These are phyloP conservation scores for Cryphonectria naterciae DNA, from an alignment of 2,329 filamentous ascomycete species.

Conservation along the genomic window DNA sequence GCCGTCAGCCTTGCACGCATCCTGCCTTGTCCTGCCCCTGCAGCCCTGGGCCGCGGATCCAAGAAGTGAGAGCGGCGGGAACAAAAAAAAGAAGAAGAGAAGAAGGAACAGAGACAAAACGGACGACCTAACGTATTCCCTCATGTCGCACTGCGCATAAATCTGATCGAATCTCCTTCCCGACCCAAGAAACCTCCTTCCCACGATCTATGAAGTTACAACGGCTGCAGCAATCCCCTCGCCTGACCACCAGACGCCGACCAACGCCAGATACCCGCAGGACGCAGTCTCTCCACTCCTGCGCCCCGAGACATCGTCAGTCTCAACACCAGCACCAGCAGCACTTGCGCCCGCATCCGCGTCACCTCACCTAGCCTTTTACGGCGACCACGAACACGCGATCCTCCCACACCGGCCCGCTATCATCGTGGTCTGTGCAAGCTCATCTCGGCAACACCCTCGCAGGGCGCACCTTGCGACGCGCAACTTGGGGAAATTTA, in stretches of 20 bases:
- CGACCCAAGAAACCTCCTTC: neutral
- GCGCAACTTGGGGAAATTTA: neutral
- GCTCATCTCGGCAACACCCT: conserved; percentile 11
- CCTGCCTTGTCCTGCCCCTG: neutral
- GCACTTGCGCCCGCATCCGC: neutral
- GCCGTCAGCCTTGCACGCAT: neutral
- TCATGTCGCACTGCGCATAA: conserved; percentile 13
- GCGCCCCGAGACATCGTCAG: conserved; percentile 21
- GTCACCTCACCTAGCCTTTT: conserved; percentile 6
- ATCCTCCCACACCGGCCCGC: conserved; percentile 8
- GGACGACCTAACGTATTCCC: neutral
- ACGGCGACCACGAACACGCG: conserved; percentile 21
- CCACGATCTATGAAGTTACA: conserved; percentile 22
- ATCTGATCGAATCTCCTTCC: neutral
- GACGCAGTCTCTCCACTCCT: conserved; percentile 24
- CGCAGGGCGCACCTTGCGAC: neutral
- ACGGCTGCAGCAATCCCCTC: conserved; percentile 19
- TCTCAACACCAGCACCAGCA: conserved; percentile 1
- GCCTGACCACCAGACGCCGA: neutral
- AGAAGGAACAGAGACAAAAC: neutral
- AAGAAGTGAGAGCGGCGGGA: neutral
- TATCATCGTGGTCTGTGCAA: conserved; percentile 23
- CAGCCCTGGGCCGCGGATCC: neutral
- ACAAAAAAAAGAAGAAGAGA: neutral
- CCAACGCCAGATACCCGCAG: neutral